Evolutionary conservation across 1,139 yeast species (phyloP).

Genomic region (Saccharomyces pastorianus): DNA sequence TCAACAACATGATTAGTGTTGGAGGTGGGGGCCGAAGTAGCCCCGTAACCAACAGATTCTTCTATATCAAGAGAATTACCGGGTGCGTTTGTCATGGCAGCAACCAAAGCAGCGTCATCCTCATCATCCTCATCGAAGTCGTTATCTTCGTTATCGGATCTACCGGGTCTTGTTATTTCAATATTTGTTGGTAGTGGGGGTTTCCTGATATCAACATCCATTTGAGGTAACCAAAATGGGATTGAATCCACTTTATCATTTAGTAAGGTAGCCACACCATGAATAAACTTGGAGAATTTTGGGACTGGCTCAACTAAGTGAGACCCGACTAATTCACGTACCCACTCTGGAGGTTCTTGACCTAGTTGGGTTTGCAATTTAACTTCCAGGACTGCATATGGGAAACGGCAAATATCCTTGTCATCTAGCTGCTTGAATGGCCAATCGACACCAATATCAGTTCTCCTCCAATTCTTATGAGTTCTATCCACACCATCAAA

Average conservation of each 20-base stretch:
- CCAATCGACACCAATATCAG: conserved; percentile 95
- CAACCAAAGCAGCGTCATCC: conserved; percentile 30
- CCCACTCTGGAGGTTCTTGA: conserved; percentile 98
- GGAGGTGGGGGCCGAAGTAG: conserved; percentile 16
- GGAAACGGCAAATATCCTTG: conserved; percentile 82
- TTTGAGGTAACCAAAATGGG: conserved; percentile 98
- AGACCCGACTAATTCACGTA: conserved; percentile 78
- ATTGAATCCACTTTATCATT: conserved; percentile 75
- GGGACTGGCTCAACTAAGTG: conserved; percentile 98
- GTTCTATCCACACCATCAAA: conserved; percentile 91
- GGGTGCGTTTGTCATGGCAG: conserved; percentile 26
- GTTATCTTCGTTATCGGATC: conserved; percentile 32
- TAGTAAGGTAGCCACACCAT: conserved; percentile 82
- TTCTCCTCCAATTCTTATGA: conserved; percentile 91
- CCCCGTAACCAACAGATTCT: conserved; percentile 42
- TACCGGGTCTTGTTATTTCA: conserved; percentile 29
- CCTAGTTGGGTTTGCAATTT: conserved; percentile 95
- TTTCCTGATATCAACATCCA: conserved; percentile 90
- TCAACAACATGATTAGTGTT: conserved; percentile 30
- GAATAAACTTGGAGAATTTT: conserved; percentile 91
- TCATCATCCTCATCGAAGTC: conserved; percentile 38
- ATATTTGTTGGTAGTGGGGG: conserved; percentile 54
- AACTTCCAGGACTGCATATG: conserved; percentile 94
- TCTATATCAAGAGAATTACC: conserved; percentile 42
- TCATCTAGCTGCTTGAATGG: conserved; percentile 84